Base-by-base conservation (phyloP, 192 early-diverging fungal species). In the Backusella circina region DNA sequence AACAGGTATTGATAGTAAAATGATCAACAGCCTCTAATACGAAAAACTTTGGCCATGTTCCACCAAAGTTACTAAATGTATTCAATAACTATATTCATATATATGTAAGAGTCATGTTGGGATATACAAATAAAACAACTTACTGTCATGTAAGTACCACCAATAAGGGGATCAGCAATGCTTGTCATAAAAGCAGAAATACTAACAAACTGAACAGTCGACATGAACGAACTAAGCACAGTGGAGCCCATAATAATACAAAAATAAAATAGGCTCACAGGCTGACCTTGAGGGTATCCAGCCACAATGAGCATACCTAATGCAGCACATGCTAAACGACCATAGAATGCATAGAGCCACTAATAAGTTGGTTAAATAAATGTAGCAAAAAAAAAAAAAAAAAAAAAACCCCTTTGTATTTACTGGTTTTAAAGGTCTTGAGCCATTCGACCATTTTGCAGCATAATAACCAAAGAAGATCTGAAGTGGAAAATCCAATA, bases 381-480 rank as follows among this genome's bases (percentile, higher is more conserved):
- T 44, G 15, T 44, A 35, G 33, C 5, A 3, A 16, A 41, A 15
- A n/a, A 50, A 1, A 50, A 50, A 2, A 50, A 18, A 5, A 18
- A 18, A 18, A 18, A 21, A 6, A n/a, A 54, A n/a, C 8, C 21
- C 21, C n/a, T 10, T 8, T 21, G 10, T 26, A 23, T 26, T 75
- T 82, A 93, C 92, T 35, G 97, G 96, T 35, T 85, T 90, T 71
- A 98, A 82, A 6, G 97, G 96, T 64, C 91, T 86, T 12, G 83
- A 75, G 3, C 98, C 98, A 74, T 85, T 90, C 57, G 94, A 97
- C 98, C 97, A 99, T 73, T 93, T 93, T 16, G 96, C 98, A 0
- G 97, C 97, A 82, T 96, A 98, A 80, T 98, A 98, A 8, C 98
- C 98, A 87, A 99, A 96, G 72, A 98, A 84, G 54, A 99, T 91